phyloP scores from a whole-genome alignment of 306 rosid genomes.

The Gastrolobium bilobum region DNA sequence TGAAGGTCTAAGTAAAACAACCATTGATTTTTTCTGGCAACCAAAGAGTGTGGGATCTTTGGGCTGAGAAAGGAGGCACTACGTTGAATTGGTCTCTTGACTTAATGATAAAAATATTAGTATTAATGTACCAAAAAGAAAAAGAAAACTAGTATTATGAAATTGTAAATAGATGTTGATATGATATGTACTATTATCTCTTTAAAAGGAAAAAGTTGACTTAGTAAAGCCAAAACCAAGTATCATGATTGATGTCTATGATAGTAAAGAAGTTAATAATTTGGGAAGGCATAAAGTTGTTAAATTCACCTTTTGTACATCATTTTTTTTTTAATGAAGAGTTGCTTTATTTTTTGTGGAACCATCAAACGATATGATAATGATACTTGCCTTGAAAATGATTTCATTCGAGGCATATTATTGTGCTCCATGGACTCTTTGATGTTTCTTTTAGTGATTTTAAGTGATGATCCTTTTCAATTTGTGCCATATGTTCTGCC shows the following conservation, averaged over 20 bases:
- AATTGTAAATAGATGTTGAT: background rate
- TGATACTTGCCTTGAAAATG: background rate
- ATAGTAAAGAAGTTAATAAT: slow-evolving; percentile 13
- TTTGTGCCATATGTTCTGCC: slow-evolving; percentile 14
- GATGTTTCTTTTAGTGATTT: slow-evolving; percentile 10
- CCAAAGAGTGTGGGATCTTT: background rate
- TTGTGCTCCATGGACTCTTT: slow-evolving; percentile 8
- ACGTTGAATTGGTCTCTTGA: background rate
- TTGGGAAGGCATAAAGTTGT: slow-evolving; percentile 23
- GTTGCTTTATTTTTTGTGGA: slow-evolving; percentile 1
- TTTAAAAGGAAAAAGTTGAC: background rate
- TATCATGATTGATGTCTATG: slow-evolving; percentile 12
- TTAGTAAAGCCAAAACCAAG: background rate
- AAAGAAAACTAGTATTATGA: background rate
- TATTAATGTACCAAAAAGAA: background rate
- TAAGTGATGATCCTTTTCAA: slow-evolving; percentile 6
- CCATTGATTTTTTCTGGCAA: slow-evolving; percentile 2
- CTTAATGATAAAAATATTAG: background rate
- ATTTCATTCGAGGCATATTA: background rate
- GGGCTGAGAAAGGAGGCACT: background rate
- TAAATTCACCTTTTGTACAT: background rate
- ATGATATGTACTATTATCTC: background rate
- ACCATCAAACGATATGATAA: background rate
- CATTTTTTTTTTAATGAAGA: slow-evolving; percentile 30
- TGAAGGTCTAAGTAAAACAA: slow-evolving; percentile 1